These are phyloP conservation scores for Russula griseocarnosa DNA, from an alignment of 768 basidiomycete species.

Conservation along the genomic window DNA sequence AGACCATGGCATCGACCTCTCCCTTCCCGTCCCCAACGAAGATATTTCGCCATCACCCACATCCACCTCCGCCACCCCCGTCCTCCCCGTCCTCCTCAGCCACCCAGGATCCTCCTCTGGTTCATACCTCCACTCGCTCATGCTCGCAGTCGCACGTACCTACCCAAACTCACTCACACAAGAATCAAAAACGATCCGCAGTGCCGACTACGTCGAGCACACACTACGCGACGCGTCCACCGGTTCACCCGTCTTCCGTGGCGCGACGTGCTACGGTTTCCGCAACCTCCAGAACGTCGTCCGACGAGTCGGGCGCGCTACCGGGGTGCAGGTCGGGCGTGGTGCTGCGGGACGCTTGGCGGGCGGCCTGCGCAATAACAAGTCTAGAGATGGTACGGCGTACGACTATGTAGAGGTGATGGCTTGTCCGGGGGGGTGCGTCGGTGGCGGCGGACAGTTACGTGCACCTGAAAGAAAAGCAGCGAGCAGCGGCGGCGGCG, in stretches of 20 bases:
- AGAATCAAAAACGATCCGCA: slow-evolving; percentile 19
- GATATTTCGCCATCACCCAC: slow-evolving; percentile 36
- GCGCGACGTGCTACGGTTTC: slow-evolving; percentile 96
- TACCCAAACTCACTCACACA: slow-evolving; percentile 38
- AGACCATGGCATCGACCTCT: slow-evolving; percentile 78
- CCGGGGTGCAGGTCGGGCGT: slow-evolving; percentile 48
- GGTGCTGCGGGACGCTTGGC: slow-evolving; percentile 58
- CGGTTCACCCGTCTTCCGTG: slow-evolving; percentile 75
- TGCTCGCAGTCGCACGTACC: slow-evolving; percentile 48
- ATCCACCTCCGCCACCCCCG: background rate
- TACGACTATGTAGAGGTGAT: slow-evolving; percentile 97
- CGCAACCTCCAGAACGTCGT: slow-evolving; percentile 96
- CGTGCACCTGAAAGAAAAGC: slow-evolving; percentile 27
- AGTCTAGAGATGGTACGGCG: slow-evolving; percentile 28
- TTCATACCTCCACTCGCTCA: slow-evolving; percentile 81
- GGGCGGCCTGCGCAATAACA: slow-evolving; percentile 33
- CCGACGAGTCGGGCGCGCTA: slow-evolving; percentile 37
- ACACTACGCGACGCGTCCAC: slow-evolving; percentile 57
- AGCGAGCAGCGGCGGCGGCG: background rate
- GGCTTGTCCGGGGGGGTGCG: slow-evolving; percentile 97
- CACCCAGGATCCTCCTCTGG: slow-evolving; percentile 89
- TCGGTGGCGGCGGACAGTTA: slow-evolving; percentile 94
- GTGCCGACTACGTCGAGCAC: slow-evolving; percentile 49
- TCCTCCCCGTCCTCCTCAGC: slow-evolving; percentile 66
- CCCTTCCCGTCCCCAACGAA: slow-evolving; percentile 45